Evolutionary conservation across 2,329 filamentous ascomycete genomes (phyloP).

Genomic region (Anisogramma anomala): DNA sequence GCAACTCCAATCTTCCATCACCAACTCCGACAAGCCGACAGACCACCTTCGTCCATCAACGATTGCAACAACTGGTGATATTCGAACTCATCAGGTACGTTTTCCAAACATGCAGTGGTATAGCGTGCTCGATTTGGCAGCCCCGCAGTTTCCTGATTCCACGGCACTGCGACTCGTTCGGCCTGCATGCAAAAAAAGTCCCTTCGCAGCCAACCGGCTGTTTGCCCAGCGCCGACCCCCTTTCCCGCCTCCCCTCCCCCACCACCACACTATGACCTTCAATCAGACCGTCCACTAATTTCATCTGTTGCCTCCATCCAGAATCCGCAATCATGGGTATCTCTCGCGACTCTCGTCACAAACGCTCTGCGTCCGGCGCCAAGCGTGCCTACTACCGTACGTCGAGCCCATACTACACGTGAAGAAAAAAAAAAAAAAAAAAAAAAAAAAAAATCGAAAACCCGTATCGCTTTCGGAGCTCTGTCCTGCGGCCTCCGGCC

Average conservation of each 20-base stretch:
- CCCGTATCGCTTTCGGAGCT: conserved; percentile 44
- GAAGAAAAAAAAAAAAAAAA: conserved; percentile 47
- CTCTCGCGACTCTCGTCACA: conserved; percentile 99
- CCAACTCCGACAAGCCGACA: conserved; percentile 12
- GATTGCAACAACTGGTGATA: conserved; percentile 16
- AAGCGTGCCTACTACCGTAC: conserved; percentile 89
- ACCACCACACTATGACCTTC: background rate
- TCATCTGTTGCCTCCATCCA: conserved; percentile 26
- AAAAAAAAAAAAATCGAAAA: conserved; percentile 55
- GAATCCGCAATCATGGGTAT: conserved; percentile 93
- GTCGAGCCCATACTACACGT: conserved; percentile 40
- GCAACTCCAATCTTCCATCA: no score
- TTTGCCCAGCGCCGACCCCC: background rate
- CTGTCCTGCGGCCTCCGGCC: conserved; percentile 4
- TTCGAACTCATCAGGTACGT: conserved; percentile 15
- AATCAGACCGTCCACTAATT: conserved; percentile 16
- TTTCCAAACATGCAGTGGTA: background rate
- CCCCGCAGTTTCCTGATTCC: background rate
- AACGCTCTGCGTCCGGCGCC: conserved; percentile 97
- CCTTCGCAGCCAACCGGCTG: background rate
- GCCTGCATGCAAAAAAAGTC: background rate
- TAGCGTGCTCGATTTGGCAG: no score
- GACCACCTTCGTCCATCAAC: conserved; percentile 10
- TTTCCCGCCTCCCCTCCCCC: background rate
- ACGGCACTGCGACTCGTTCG: background rate